A percentile compares a stretch with the other conserved stretches of the same genome.
phyloP scores from a whole-genome alignment of 768 basidiomycete genomes.

The Lactifluus piperatus region DNA sequence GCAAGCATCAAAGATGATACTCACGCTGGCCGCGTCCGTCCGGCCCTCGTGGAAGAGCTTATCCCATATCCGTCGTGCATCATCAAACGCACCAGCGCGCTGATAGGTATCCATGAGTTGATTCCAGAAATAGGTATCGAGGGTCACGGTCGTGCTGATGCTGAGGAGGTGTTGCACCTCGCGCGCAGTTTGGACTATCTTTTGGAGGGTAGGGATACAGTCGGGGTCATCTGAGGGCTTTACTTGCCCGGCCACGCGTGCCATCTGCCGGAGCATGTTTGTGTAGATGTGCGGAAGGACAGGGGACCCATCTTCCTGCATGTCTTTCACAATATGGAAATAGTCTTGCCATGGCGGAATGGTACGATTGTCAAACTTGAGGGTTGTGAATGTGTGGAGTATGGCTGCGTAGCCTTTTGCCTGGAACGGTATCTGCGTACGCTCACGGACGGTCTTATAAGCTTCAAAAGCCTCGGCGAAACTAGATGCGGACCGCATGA shows the following conservation, averaged over 20 bases:
- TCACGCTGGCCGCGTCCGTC: constrained; percentile 58
- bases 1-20: constrained; percentile 81
- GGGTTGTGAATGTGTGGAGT: constrained; percentile 51
- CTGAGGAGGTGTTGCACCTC: constrained; percentile 68
- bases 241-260: constrained; percentile 30
- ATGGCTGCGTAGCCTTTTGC: constrained; percentile 55
- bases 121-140: constrained; percentile 52
- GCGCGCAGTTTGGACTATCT: constrained; percentile 43
- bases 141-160: constrained; percentile 69
- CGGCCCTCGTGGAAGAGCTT: constrained; percentile 49
- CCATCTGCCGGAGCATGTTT: constrained; percentile 52
- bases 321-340: constrained; percentile 72
- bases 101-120: constrained; percentile 87
- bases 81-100: constrained; percentile 59
- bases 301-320: constrained; percentile 55
- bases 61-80: constrained; percentile 77
- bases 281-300: constrained; percentile 57
- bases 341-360: constrained; percentile 39
- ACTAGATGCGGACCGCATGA: constrained; percentile 52
- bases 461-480: constrained; percentile 53
- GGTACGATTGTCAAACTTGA: constrained; percentile 38
- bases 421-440: constrained; percentile 33
- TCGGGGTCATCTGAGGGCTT: constrained; percentile 19
- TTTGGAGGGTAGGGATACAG: constrained; percentile 21
- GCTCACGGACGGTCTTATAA: constrained; percentile 40